Evolutionary conservation across 352 stramenopile genomes (phyloP).

Genomic region (Phytophthora litchii): DNA sequence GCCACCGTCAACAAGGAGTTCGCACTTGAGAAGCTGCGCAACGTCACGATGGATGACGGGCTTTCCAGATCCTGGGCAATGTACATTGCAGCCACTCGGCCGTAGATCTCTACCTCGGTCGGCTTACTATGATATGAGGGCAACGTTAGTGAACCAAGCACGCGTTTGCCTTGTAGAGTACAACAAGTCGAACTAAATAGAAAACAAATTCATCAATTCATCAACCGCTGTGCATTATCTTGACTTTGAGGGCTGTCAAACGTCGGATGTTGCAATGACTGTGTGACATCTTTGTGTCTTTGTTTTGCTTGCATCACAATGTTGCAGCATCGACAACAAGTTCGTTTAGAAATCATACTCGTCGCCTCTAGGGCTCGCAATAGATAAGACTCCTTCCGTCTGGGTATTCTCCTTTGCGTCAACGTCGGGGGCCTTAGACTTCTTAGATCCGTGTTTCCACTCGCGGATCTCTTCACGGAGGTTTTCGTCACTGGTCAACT

Average conservation of each 20-base stretch:
- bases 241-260: no score
- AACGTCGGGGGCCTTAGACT: conserved; percentile 4
- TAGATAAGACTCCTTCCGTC: conserved; percentile 5
- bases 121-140: conserved; percentile 29
- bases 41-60: conserved; percentile 68
- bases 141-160: background rate
- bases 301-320: background rate
- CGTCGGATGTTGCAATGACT: no score
- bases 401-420: conserved; percentile 11
- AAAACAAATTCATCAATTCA: conserved; percentile 16
- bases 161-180: conserved; percentile 31
- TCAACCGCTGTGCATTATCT: background rate
- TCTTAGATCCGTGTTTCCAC: conserved; percentile 65
- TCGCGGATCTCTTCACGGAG: conserved; percentile 62
- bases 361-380: conserved; percentile 23
- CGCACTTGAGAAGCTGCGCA: conserved; percentile 63
- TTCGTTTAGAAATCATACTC: conserved; percentile 33
- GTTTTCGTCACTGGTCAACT: conserved; percentile 59
- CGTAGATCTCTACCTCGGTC: conserved; percentile 15
- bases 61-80: conserved; percentile 79
- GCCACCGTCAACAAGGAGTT: conserved; percentile 59
- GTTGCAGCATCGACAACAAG: background rate
- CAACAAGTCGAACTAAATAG: conserved; percentile 28
- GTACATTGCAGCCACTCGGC: conserved; percentile 70
- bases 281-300: no score